phyloP scores from a whole-genome alignment of 345 rosid genomes.

The Dovyalis caffra region DNA sequence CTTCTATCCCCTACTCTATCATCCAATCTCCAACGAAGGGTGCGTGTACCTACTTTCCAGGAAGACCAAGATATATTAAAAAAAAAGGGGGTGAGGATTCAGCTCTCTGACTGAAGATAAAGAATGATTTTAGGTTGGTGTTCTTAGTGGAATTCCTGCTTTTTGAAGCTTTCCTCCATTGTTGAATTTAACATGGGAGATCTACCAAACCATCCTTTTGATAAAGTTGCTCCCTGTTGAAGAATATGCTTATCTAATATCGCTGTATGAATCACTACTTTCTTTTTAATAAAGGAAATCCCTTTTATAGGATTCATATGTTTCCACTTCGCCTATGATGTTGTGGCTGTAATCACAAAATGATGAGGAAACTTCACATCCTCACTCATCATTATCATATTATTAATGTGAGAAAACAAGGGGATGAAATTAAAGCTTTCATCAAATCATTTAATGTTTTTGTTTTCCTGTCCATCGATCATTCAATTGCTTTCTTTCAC shows the following conservation, averaged over 20 bases:
- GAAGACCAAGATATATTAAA: neutral
- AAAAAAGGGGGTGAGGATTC: neutral
- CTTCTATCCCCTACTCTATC: neutral
- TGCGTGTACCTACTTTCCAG: neutral
- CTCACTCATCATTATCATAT: constrained; percentile 3
- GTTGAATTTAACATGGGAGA: neutral
- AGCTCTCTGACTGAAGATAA: neutral
- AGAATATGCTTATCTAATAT: constrained; percentile 8
- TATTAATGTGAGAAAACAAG: constrained; percentile 4
- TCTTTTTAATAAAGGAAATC: neutral
- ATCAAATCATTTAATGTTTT: neutral
- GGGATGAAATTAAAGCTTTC: neutral
- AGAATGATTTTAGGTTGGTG: neutral
- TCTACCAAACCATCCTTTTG: neutral
- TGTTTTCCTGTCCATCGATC: neutral
- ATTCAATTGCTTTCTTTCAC: neutral
- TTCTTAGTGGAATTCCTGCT: neutral
- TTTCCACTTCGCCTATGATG: neutral
- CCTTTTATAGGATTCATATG: neutral
- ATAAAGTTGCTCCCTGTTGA: neutral
- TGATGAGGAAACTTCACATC: too few species aligned
- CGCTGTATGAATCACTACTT: neutral
- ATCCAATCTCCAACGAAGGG: neutral
- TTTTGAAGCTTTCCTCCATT: neutral
- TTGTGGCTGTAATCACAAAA: neutral